These are phyloP conservation scores for Boletus rex-veris DNA, from an alignment of 768 basidiomycete genomes.

Conservation along the genomic window DNA sequence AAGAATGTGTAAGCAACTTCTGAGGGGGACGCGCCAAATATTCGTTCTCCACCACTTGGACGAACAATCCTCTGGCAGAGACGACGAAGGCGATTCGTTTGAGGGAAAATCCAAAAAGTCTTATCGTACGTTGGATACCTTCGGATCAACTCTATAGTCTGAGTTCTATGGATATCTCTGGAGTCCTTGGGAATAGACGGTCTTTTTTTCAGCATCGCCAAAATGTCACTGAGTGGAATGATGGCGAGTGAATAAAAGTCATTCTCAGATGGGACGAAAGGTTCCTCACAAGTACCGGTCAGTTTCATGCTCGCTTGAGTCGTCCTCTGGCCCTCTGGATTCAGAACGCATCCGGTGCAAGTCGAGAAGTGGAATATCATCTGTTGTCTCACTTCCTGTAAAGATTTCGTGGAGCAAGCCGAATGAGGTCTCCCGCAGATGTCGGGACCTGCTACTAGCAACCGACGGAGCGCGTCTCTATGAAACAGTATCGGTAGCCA, in stretches of 20 bases:
- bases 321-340: slow-evolving; percentile 28
- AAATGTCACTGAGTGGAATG: slow-evolving; percentile 50
- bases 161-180: slow-evolving; percentile 62
- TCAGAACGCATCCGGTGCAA: slow-evolving; percentile 40
- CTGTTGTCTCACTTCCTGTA: slow-evolving; percentile 46
- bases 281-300: slow-evolving; percentile 65
- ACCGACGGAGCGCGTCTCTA: slow-evolving; percentile 18
- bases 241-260: background rate
- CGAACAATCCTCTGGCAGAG: slow-evolving; percentile 80
- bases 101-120: slow-evolving; percentile 84
- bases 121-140: slow-evolving; percentile 88
- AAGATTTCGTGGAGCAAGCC: slow-evolving; percentile 64
- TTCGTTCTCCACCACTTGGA: slow-evolving; percentile 80
- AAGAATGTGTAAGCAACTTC: slow-evolving; percentile 66
- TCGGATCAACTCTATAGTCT: slow-evolving; percentile 82
- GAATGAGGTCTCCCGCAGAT: slow-evolving; percentile 56
- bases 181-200: slow-evolving; percentile 42
- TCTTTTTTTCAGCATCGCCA: slow-evolving; percentile 60
- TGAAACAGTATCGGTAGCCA: slow-evolving; percentile 14
- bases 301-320: slow-evolving; percentile 53
- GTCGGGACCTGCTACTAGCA: slow-evolving; percentile 36
- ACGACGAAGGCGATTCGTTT: slow-evolving; percentile 67
- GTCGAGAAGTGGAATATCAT: slow-evolving; percentile 59
- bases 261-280: background rate
- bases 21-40: slow-evolving; percentile 70